These are phyloP conservation scores for Saccharomyces hybrid DNA, from an alignment of 1,139 yeast genomes.

Conservation along the genomic window DNA sequence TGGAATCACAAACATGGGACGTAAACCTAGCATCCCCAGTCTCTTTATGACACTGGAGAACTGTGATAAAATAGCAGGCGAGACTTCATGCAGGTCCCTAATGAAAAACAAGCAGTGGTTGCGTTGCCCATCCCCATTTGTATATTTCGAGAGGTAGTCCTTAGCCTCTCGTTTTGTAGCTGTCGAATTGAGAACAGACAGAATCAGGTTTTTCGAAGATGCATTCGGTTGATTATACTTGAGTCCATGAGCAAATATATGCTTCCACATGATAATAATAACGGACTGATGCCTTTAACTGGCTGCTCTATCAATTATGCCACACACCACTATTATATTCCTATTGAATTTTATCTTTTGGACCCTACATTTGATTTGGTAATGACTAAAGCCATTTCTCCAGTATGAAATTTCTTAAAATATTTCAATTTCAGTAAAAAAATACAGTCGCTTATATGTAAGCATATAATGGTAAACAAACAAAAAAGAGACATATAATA, in stretches of 20 bases:
- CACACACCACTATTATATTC: not conserved
- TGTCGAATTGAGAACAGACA: slow-evolving; percentile 63
- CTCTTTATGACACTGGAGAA: slow-evolving; percentile 21
- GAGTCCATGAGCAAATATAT: slow-evolving; percentile 6
- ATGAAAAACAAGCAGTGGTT: slow-evolving; percentile 26
- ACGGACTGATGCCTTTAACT: not conserved
- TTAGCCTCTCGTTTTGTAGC: slow-evolving; percentile 72
- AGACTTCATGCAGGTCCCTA: slow-evolving; percentile 17
- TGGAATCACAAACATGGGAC: slow-evolving; percentile 27
- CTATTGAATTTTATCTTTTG: no score
- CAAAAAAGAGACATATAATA: not conserved
- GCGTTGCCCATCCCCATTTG: slow-evolving; percentile 13
- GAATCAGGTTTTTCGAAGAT: slow-evolving; percentile 43
- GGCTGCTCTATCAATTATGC: not conserved
- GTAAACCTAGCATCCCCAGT: slow-evolving; percentile 25
- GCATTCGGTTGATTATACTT: slow-evolving; percentile 25
- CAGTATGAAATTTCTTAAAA: not conserved
- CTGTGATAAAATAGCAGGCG: slow-evolving; percentile 10
- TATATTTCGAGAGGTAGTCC: slow-evolving; percentile 55
- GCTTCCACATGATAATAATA: slow-evolving; percentile 6
- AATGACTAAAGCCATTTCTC: not conserved
- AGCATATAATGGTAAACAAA: not conserved
- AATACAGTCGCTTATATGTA: not conserved
- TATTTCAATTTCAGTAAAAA: not conserved
- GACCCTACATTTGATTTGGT: not conserved